phyloP scores from a whole-genome alignment of 495 filamentous ascomycete genomes.

The Choiromyces venosus region DNA sequence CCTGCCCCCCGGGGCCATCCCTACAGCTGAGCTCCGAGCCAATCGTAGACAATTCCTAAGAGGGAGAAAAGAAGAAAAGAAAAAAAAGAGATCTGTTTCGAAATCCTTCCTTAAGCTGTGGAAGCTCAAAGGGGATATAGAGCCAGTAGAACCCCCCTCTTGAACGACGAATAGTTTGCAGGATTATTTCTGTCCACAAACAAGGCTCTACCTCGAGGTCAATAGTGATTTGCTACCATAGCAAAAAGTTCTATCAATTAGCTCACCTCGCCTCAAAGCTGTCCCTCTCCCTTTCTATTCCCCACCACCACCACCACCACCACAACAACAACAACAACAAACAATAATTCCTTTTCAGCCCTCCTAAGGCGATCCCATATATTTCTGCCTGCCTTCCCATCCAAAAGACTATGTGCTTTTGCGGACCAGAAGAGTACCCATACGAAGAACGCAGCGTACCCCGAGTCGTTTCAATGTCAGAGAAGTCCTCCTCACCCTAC shows the following conservation, averaged over 20 bases:
- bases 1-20: constrained; percentile 23
- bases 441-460: constrained; percentile 20
- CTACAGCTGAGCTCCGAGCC: constrained; percentile 13
- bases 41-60: background rate
- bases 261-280: background rate
- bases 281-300: constrained; percentile 1
- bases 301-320: background rate
- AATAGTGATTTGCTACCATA: constrained; percentile 5
- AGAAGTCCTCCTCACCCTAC: constrained; percentile 25
- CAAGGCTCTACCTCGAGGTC: constrained; percentile 1
- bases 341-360: background rate
- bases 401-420: constrained; percentile 29
- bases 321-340: constrained; percentile 1
- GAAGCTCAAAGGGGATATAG: constrained; percentile 25
- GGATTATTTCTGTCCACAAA: constrained; percentile 11
- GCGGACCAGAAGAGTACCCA: constrained; percentile 27
- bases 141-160: constrained; percentile 19
- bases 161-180: constrained; percentile 13
- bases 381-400: background rate
- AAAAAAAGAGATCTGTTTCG: background rate
- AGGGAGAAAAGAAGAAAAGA: background rate
- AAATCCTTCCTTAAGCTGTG: constrained; percentile 6
- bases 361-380: background rate
- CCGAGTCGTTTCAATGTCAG: constrained; percentile 20
- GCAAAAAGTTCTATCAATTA: background rate